Percentiles rank a stretch among this genome's conserved stretches.
phyloP scores from a whole-genome alignment of 1,284 basidiomycete genomes.

The Cryptococcus maquisensis region DNA sequence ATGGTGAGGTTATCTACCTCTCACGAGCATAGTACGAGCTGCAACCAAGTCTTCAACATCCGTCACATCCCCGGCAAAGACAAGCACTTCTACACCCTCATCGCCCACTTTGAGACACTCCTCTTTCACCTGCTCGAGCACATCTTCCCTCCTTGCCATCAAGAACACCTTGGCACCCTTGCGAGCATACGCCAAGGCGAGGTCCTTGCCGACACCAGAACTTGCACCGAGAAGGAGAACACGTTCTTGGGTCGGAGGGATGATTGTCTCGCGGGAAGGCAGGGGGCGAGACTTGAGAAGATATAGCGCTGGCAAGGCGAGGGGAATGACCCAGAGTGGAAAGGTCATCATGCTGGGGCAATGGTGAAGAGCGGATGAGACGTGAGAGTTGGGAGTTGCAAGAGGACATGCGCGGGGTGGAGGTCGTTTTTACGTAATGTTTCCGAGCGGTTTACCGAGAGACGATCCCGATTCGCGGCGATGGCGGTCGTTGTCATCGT shows the following conservation, averaged over 20 bases:
- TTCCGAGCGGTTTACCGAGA: too few relatives aligned
- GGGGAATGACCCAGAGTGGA: slow-evolving; percentile 42
- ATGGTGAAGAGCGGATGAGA: too few relatives aligned
- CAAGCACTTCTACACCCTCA: slow-evolving; percentile 42
- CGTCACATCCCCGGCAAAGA: slow-evolving; percentile 62
- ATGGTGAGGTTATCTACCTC: slow-evolving; percentile 53
- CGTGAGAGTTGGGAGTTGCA: too few relatives aligned
- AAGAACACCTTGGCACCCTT: slow-evolving; percentile 72
- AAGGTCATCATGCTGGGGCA: background rate
- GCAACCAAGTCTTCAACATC: slow-evolving; percentile 63
- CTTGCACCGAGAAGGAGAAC: slow-evolving; percentile 77
- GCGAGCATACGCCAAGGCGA: slow-evolving; percentile 68
- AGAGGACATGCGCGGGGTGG: too few relatives aligned
- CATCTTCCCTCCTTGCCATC: slow-evolving; percentile 63
- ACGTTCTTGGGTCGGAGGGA: slow-evolving; percentile 56
- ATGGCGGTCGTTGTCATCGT: too few relatives aligned
- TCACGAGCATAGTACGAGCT: slow-evolving; percentile 57
- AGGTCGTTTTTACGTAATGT: too few relatives aligned
- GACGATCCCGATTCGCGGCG: too few relatives aligned
- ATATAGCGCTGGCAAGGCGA: slow-evolving; percentile 46
- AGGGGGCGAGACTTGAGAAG: slow-evolving; percentile 25
- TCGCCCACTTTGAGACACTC: slow-evolving; percentile 55
- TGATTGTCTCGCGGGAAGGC: slow-evolving; percentile 34
- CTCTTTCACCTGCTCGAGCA: slow-evolving; percentile 58
- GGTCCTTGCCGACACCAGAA: slow-evolving; percentile 71